Percentiles rank a stretch among this genome's conserved stretches.
Conservation (phyloP, 768 basidiomycete genomes). For the Lyophyllum semitale region DNA sequence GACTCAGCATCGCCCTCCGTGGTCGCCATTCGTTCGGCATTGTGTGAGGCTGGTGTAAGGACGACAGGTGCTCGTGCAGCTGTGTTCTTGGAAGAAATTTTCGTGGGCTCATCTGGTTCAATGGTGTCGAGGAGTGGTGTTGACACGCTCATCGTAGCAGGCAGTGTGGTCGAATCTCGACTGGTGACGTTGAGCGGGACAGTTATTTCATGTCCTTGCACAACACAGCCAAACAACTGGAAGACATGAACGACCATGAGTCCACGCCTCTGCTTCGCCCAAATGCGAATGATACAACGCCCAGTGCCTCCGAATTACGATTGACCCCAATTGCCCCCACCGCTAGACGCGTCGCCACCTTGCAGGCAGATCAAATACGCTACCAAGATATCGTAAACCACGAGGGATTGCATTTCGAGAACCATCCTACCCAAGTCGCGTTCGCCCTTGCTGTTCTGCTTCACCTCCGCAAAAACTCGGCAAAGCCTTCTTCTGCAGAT, state of each 20-base stretch:
- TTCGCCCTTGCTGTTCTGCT: constrained; percentile 37
- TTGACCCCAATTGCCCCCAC: constrained; percentile 18
- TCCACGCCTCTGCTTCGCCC: constrained; percentile 19
- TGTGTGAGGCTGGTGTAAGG: constrained; percentile 54
- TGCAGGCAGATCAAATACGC: constrained; percentile 21
- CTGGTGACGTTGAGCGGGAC: not conserved
- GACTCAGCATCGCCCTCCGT: constrained; percentile 73
- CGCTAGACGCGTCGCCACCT: constrained; percentile 18
- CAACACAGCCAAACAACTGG: constrained; percentile 17
- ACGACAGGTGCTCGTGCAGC: constrained; percentile 48
- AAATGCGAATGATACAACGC: not conserved
- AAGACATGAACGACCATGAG: constrained; percentile 17
- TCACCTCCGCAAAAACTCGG: constrained; percentile 28
- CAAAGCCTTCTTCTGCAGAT: constrained; percentile 8
- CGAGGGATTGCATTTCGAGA: constrained; percentile 12
- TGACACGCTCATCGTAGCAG: constrained; percentile 44
- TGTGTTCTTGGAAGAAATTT: constrained; percentile 31
- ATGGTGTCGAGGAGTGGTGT: constrained; percentile 79
- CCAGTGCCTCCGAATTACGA: not conserved
- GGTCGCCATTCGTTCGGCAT: constrained; percentile 46
- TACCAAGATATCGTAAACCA: constrained; percentile 22
- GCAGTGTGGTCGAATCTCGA: constrained; percentile 1
- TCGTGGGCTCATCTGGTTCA: constrained; percentile 78
- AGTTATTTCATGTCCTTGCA: not conserved
- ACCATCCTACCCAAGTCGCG: constrained; percentile 23